Conservation (phyloP, 23 red algal genomes). For the Pyropia haitanensis region DNA sequence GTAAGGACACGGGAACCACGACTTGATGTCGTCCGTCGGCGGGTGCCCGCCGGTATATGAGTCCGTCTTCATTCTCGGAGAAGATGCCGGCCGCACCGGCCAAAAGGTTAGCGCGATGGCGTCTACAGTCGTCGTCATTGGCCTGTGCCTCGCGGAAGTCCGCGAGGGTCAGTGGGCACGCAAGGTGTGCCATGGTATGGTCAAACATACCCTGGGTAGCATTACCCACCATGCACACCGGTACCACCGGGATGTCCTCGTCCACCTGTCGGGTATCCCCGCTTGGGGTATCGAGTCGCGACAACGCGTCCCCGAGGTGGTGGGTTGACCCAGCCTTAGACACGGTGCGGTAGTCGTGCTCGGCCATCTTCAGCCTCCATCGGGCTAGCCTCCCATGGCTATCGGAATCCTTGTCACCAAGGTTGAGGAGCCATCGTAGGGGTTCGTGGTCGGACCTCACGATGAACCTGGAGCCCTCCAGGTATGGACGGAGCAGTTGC, state of each 20-base stretch:
- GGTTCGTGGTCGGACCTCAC: conserved; percentile 1
- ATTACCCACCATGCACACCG: too few relatives aligned
- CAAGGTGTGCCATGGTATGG: too few relatives aligned
- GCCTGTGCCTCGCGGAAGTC: too few relatives aligned
- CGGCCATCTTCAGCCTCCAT: background rate
- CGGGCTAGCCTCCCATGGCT: conserved; percentile 3
- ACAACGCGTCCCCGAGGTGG: conserved; percentile 7
- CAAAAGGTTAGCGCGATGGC: too few relatives aligned
- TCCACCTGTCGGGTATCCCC: too few relatives aligned
- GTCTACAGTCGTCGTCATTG: too few relatives aligned
- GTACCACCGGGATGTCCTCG: too few relatives aligned
- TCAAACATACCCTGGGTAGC: too few relatives aligned
- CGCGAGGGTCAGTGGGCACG: too few relatives aligned
- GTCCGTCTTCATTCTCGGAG: conserved; percentile 5
- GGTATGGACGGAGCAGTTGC: conserved; percentile 9
- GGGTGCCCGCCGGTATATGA: background rate
- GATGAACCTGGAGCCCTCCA: conserved; percentile 2
- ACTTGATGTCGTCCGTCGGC: background rate
- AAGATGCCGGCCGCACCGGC: background rate
- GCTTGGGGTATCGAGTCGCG: background rate
- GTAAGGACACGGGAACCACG: conserved; percentile 3
- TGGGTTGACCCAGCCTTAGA: background rate
- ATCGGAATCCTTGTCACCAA: background rate
- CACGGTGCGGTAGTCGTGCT: conserved; percentile 1
- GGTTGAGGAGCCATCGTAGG: background rate